Evolutionary conservation across 441 rosid genomes (phyloP), one percentile per base, ranked within the genome.

Genomic region (Jatropha podagrica): DNA sequence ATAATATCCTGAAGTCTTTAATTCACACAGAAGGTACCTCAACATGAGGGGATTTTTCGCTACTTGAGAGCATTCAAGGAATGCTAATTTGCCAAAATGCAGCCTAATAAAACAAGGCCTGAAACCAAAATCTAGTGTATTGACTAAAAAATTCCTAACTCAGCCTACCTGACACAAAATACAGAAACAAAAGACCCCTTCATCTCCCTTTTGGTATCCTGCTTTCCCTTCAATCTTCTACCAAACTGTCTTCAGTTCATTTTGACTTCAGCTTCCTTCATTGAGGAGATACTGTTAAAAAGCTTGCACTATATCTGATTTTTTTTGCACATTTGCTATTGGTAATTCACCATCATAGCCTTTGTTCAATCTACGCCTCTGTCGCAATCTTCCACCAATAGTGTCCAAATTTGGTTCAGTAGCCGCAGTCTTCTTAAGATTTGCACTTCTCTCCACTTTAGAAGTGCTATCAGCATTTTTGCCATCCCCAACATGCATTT

Each of bases 321-420:
- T 18, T 18, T 40, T 26, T 63, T 59, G 62, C 42, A 49, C 72
- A 60, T 77, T 75, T 69, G 68, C 55, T 13, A 1, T 54, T 26
- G 65, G 5, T 20, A 23, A 65, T 55, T 69, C 60, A 9, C 54
- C 41, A 8, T 65, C 65, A 56, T 26, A 65, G 73, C 75, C 74
- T 66, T 69, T 72, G 67, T 70, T 63, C 69, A 44, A 71, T 78
- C 61, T 79, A 54, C 81, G 83, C 79, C 90, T 86, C 82, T 78
- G 90, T 71, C 89, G 76, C 51, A 84, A 74, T 81, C 92, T 86
- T 83, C 83, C 85, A 68, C 82, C 88, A 61, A 83, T 86, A 72
- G 90, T 87, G 65, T 85, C 79, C 14, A 76, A 76, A 79, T 60
- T 76, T 62, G 85, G 79, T 67, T 85, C 85, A 20, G 56, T 49